phyloP scores from a whole-genome alignment of 106 monocot species.

The Chionographis japonica region DNA sequence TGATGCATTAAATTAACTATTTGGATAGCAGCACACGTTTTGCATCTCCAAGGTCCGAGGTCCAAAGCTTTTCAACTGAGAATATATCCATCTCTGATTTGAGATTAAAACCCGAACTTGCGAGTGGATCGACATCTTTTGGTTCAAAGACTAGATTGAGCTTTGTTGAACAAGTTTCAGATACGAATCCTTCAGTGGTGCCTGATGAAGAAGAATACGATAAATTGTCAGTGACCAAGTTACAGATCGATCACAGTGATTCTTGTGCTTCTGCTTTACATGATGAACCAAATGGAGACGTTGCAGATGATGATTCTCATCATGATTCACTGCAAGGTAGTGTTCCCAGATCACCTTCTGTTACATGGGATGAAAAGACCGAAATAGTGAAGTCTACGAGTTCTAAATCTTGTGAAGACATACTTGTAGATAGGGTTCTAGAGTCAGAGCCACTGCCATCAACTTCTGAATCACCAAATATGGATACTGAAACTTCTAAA shows the following conservation, averaged over 20 bases:
- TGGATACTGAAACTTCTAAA: slow-evolving; percentile 13
- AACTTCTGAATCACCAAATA: slow-evolving; percentile 20
- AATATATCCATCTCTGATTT: slow-evolving; percentile 39
- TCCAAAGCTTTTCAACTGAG: slow-evolving; percentile 35
- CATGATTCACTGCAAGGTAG: slow-evolving; percentile 19
- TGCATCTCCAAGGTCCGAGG: slow-evolving; percentile 44
- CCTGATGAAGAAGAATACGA: slow-evolving; percentile 31
- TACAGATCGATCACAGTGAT: slow-evolving; percentile 18
- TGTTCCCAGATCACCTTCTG: slow-evolving; percentile 30
- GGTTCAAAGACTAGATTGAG: slow-evolving; percentile 50
- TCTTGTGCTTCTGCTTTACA: slow-evolving; percentile 12
- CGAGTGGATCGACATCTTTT: slow-evolving; percentile 54
- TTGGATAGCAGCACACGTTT: slow-evolving; percentile 28
- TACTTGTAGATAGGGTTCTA: slow-evolving; percentile 24
- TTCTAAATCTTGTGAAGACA: slow-evolving; percentile 31
- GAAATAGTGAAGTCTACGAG: slow-evolving; percentile 39
- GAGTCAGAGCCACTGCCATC: slow-evolving; percentile 15
- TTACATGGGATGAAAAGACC: slow-evolving; percentile 62
- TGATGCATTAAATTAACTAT: neutral
- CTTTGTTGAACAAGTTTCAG: slow-evolving; percentile 34
- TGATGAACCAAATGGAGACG: slow-evolving; percentile 23
- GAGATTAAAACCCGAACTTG: slow-evolving; percentile 43
- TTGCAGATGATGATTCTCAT: slow-evolving; percentile 20
- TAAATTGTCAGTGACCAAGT: slow-evolving; percentile 19
- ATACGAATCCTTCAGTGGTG: slow-evolving; percentile 26